These are phyloP conservation scores for Calocera cornea DNA, from an alignment of 768 basidiomycete species.

Conservation along the genomic window DNA sequence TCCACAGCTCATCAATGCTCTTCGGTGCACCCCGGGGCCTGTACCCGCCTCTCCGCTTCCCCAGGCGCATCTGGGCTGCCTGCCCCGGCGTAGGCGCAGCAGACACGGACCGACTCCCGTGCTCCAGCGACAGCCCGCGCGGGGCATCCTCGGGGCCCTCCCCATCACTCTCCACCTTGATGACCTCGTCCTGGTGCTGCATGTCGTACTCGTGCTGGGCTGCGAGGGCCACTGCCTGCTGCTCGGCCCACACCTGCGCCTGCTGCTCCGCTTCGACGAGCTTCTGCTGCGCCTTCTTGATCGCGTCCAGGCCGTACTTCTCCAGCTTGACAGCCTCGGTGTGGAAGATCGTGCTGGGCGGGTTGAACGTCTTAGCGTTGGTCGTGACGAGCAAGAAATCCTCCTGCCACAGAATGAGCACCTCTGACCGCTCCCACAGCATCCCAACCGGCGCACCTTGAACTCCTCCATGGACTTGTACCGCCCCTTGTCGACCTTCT, in stretches of 20 bases:
- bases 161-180: constrained; percentile 2
- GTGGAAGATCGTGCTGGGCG: constrained; percentile 57
- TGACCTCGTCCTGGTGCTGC: neutral
- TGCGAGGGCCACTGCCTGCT: neutral
- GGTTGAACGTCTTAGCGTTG: constrained; percentile 68
- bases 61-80: neutral
- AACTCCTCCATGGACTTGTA: constrained; percentile 76
- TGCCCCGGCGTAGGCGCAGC: neutral
- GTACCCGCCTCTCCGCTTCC: neutral
- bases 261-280: constrained; percentile 50
- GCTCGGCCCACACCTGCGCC: constrained; percentile 6
- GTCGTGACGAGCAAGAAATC: constrained; percentile 59
- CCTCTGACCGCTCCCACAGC: neutral
- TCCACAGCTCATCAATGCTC: constrained; percentile 48
- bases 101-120: neutral
- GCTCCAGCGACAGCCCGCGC: neutral
- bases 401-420: constrained; percentile 27
- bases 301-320: constrained; percentile 57
- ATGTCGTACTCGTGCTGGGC: neutral
- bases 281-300: constrained; percentile 44
- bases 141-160: neutral
- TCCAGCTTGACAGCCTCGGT: constrained; percentile 62
- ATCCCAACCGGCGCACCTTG: constrained; percentile 34
- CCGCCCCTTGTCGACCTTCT: constrained; percentile 59
- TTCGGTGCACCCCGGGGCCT: neutral